Evolutionary conservation across 768 basidiomycete species (phyloP), one percentile per base, ranked within the genome.

Genomic region (Ramaria rubella): DNA sequence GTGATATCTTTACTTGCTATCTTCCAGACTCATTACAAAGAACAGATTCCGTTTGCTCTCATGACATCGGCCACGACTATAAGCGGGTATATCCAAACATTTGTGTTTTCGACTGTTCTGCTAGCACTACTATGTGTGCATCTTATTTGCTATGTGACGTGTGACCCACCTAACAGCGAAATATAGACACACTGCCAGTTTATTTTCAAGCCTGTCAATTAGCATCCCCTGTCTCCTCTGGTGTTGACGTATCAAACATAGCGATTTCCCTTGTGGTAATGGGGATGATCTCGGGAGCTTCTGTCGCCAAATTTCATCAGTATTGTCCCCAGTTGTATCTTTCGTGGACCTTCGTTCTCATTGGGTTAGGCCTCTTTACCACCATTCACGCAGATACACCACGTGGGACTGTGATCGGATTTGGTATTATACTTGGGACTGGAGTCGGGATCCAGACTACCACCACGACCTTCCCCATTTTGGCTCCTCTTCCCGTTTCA

Each of bases 151-250:
- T n/a, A n/a, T n/a, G n/a, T n/a, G n/a, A n/a, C n/a, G n/a, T n/a
- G n/a, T n/a, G n/a, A n/a, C n/a, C n/a, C n/a, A n/a, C 36, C n/a
- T n/a, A n/a, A n/a, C n/a, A 36, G 34, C 7, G 7, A 36, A 36
- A 15, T 7, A 36, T 15, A 8, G 15, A 36, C 34, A 36, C 8
- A 36, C 56, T 78, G 1, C 74, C 75, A 9, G 72, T 75, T 8
- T 78, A 73, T 58, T 78, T 74, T 63, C 78, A 79, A 60, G 76
- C 75, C 0, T 70, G 68, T 50, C 70, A 70, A 57, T 68, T 63
- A n/a, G 68, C 66, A 8, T 66, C 72, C 0, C 73, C 78, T 0
- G 60, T 75, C 40, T 66, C 63, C 0, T 69, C 71, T 5, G 74
- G 75, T 2, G 65, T 76, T 15, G 65, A 73, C 30, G 27, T 73